Evolutionary conservation across 768 basidiomycete species (phyloP).

Genomic region (Hericium rajendrae): DNA sequence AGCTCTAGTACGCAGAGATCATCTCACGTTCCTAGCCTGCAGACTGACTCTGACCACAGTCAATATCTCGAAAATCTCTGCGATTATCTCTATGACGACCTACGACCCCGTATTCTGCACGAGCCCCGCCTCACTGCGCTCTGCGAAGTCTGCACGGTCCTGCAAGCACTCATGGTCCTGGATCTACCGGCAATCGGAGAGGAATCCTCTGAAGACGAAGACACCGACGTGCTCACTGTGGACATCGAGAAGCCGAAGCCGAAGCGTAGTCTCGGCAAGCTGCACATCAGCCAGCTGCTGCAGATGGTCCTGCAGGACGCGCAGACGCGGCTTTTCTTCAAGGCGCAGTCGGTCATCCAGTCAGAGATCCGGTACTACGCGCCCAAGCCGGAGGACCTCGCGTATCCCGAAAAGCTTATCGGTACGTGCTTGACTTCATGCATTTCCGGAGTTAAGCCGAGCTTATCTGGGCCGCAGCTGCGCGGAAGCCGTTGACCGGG

Average conservation of each 20-base stretch:
- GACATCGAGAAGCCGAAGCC: conserved; percentile 17
- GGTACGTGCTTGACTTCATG: conserved; percentile 32
- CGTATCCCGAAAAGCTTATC: conserved; percentile 76
- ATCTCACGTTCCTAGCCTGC: not conserved
- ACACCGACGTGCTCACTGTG: conserved; percentile 17
- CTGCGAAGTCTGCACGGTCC: conserved; percentile 92
- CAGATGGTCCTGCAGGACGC: conserved; percentile 93
- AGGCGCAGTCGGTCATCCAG: conserved; percentile 87
- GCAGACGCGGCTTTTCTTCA: conserved; percentile 91
- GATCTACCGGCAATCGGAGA: conserved; percentile 46
- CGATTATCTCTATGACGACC: conserved; percentile 90
- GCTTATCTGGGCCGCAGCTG: conserved; percentile 25
- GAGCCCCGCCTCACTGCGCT: conserved; percentile 81
- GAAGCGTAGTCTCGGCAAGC: conserved; percentile 36
- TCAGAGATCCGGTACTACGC: conserved; percentile 79
- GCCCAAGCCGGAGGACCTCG: conserved; percentile 69
- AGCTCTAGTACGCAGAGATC: conserved; percentile 46
- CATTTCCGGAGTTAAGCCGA: not conserved
- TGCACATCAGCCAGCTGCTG: conserved; percentile 76
- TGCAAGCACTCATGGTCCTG: conserved; percentile 93
- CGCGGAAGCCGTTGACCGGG: conserved; percentile 33
- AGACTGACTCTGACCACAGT: conserved; percentile 29
- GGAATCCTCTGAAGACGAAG: conserved; percentile 24
- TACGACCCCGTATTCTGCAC: conserved; percentile 91
- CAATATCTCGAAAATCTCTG: conserved; percentile 86